These are phyloP conservation scores for Achaetomium macrosporum DNA, from an alignment of 2,329 filamentous ascomycete genomes.

Conservation along the genomic window DNA sequence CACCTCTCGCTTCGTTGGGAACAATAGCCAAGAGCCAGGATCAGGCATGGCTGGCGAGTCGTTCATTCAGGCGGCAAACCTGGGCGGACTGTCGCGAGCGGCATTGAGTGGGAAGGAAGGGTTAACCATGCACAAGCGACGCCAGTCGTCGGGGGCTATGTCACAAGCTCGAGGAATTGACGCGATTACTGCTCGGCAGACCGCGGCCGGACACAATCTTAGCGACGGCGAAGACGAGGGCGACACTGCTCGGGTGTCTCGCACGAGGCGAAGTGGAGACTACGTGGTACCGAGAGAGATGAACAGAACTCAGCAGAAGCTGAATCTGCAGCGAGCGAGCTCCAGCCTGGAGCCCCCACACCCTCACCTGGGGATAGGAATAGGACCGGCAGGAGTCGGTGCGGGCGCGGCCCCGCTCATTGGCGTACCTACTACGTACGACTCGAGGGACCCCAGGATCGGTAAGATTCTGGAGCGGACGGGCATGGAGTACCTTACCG, in stretches of 20 bases:
- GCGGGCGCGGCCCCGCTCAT: conserved; percentile 43
- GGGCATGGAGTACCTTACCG: conserved; percentile 67
- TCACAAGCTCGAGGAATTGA: conserved; percentile 24
- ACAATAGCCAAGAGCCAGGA: conserved; percentile 34
- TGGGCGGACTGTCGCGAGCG: conserved; percentile 17
- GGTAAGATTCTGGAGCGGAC: conserved; percentile 62
- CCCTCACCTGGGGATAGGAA: conserved; percentile 29
- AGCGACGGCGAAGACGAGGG: conserved; percentile 27
- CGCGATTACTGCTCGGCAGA: conserved; percentile 1
- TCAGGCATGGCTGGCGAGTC: conserved; percentile 44
- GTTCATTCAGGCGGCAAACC: conserved; percentile 13
- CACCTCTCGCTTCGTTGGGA: conserved; percentile 55
- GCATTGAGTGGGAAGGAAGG: conserved; percentile 24
- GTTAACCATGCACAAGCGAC: conserved; percentile 33
- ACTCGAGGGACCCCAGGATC: conserved; percentile 57
- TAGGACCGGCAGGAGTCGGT: conserved; percentile 31
- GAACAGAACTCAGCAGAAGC: conserved; percentile 68
- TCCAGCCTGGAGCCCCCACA: conserved; percentile 63
- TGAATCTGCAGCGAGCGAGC: conserved; percentile 67
- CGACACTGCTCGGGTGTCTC: conserved; percentile 9
- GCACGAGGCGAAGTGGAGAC: conserved; percentile 32
- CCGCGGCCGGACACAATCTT: conserved; percentile 35
- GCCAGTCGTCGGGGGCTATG: conserved; percentile 39
- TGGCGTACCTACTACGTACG: conserved; percentile 47
- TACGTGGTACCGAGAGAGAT: conserved; percentile 44